Percentiles rank a stretch among this genome's conserved stretches.
phyloP scores from a whole-genome alignment of 2,329 filamentous ascomycete species.

The Sporothrix globosa region DNA sequence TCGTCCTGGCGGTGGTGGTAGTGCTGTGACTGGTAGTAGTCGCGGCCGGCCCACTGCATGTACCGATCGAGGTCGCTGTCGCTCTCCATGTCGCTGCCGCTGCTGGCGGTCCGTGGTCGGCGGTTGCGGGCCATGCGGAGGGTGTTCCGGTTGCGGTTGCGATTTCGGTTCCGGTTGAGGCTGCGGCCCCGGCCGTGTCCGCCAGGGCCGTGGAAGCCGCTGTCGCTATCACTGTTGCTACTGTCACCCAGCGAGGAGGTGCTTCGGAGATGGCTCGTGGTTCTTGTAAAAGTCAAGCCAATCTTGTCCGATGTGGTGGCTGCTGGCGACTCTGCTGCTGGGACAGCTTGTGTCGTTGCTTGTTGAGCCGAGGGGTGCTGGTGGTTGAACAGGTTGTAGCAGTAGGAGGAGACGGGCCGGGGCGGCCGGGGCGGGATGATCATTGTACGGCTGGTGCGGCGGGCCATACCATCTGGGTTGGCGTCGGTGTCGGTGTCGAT shows the following conservation, averaged over 20 bases:
- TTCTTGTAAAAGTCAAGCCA: conserved; percentile 8
- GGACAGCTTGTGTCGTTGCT: neutral
- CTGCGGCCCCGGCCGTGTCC: neutral
- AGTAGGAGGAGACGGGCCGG: neutral
- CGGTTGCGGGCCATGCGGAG: neutral
- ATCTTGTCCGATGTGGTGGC: neutral
- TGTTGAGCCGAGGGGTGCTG: conserved; percentile 4
- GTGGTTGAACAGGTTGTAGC: conserved; percentile 24
- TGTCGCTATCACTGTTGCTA: neutral
- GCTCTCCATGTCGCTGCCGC: conserved; percentile 2
- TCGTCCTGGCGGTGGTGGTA: neutral
- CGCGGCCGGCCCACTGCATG: conserved; percentile 26
- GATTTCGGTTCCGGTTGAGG: neutral
- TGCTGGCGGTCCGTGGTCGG: neutral
- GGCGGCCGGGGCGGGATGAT: conserved; percentile 5
- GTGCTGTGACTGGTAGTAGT: conserved; percentile 19
- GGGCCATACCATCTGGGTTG: neutral
- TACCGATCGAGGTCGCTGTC: conserved; percentile 23
- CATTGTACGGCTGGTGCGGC: conserved; percentile 9
- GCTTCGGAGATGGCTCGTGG: neutral
- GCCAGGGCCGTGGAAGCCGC: neutral
- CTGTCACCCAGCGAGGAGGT: neutral
- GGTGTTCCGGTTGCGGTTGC: neutral
- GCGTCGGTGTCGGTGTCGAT: neutral
- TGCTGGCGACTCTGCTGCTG: neutral